phyloP scores from a whole-genome alignment of 139 green algal species.

The Volvox reticuliferus region DNA sequence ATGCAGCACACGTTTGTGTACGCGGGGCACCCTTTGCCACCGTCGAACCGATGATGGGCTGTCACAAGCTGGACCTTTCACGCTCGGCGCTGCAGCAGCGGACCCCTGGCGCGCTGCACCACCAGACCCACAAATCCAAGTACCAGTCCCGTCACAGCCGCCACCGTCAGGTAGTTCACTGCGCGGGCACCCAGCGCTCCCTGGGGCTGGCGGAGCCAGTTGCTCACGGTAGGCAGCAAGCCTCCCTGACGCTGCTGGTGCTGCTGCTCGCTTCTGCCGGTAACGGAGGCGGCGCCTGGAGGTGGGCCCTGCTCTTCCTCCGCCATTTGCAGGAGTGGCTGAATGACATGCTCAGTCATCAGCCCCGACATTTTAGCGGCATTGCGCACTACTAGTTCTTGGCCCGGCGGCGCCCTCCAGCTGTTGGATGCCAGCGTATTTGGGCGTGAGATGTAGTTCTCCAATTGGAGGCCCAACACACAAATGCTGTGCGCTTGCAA shows the following conservation, averaged over 20 bases:
- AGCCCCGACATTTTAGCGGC: conserved; percentile 6
- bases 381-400: neutral
- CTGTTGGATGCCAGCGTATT: neutral
- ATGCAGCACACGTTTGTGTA: too few relatives aligned
- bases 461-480: conserved; percentile 16
- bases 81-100: neutral
- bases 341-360: conserved; percentile 17
- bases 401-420: neutral
- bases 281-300: neutral
- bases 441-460: conserved; percentile 39
- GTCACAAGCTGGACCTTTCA: too few relatives aligned
- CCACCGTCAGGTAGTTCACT: neutral
- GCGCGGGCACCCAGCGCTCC: too few relatives aligned
- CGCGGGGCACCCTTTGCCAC: too few relatives aligned
- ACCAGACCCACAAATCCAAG: neutral
- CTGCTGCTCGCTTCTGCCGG: neutral
- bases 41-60: too few relatives aligned
- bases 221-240: neutral
- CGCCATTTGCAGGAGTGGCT: conserved; percentile 3
- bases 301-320: conserved; percentile 27
- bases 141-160: neutral
- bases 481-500: neutral
- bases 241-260: neutral
- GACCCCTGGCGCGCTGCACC: neutral
- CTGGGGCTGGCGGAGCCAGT: neutral